Evolutionary conservation across 805 yeast species (phyloP).

Genomic region (Wickerhamiella spandovensis): DNA sequence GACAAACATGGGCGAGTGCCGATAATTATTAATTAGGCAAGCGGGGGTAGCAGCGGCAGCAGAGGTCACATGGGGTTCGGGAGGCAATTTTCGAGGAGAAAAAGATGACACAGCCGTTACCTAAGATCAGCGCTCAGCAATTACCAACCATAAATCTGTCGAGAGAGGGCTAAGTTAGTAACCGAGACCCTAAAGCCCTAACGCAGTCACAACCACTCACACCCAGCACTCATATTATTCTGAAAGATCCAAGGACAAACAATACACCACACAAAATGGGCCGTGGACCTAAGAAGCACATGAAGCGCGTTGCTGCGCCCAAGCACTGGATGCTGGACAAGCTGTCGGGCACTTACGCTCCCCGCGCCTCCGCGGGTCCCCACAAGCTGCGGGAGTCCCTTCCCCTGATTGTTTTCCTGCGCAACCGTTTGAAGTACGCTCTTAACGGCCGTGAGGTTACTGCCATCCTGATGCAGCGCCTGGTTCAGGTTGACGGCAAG

Average conservation of each 20-base stretch:
- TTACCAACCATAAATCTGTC: too few species aligned
- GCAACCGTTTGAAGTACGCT: constrained; percentile 98
- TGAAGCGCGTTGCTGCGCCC: constrained; percentile 99
- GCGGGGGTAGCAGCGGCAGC: too few species aligned
- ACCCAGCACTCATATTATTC: not conserved
- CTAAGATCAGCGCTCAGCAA: too few species aligned
- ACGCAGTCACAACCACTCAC: not conserved
- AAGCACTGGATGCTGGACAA: constrained; percentile 99
- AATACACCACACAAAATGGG: constrained; percentile 32
- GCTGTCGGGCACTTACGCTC: constrained; percentile 98
- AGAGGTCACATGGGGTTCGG: too few species aligned
- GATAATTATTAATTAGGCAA: too few species aligned
- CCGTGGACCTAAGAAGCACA: constrained; percentile 66
- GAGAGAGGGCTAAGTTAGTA: too few species aligned
- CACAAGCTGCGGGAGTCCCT: constrained; percentile 97
- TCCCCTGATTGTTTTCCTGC: constrained; percentile 90
- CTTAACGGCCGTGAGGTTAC: constrained; percentile 98
- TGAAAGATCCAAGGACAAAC: constrained; percentile 2
- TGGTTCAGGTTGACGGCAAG: constrained; percentile 96
- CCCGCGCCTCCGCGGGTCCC: constrained; percentile 99
- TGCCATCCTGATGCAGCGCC: constrained; percentile 96
- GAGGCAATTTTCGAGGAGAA: too few species aligned
- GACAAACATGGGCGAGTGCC: too few species aligned
- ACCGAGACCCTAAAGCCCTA: constrained; percentile 1
- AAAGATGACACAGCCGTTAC: too few species aligned